Percentiles rank a stretch among this genome's conserved stretches.
phyloP scores from a whole-genome alignment of 306 rosid species.

The Cicer yamashitae region DNA sequence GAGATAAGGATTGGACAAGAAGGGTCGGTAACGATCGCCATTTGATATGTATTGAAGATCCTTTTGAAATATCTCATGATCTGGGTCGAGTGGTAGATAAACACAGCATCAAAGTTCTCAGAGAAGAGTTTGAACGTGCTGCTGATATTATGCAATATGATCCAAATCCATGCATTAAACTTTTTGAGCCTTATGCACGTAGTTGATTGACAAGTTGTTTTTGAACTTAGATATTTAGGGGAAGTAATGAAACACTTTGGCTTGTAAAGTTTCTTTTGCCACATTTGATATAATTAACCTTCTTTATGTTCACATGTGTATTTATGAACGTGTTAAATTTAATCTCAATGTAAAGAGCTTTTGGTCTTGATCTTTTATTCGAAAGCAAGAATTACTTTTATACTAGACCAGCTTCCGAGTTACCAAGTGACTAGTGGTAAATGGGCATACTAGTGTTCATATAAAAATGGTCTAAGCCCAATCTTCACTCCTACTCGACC shows the following conservation, averaged over 20 bases:
- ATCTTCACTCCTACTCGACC: too few relatives aligned
- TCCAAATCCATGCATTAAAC: constrained; percentile 81
- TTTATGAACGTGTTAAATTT: constrained; percentile 37
- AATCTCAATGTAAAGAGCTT: constrained; percentile 44
- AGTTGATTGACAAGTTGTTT: constrained; percentile 41
- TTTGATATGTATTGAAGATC: constrained; percentile 97
- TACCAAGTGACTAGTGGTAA: too few relatives aligned
- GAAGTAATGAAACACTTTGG: constrained; percentile 41
- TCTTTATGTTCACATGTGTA: constrained; percentile 49
- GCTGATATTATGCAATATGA: constrained; percentile 81
- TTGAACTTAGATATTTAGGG: constrained; percentile 43
- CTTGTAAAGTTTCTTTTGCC: constrained; percentile 46
- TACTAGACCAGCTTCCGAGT: too few relatives aligned
- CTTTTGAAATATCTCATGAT: constrained; percentile 91
- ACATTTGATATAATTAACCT: constrained; percentile 18
- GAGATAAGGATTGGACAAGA: constrained; percentile 93
- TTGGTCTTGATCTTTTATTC: constrained; percentile 37
- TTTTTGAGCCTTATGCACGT: constrained; percentile 76
- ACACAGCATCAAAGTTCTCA: constrained; percentile 81
- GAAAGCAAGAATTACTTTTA: constrained; percentile 13
- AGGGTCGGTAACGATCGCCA: constrained; percentile 93
- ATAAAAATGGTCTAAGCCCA: too few relatives aligned
- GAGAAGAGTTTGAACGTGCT: constrained; percentile 97
- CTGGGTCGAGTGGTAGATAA: constrained; percentile 96
- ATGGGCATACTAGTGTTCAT: too few relatives aligned